Percentiles rank a stretch among this genome's conserved stretches.
These are phyloP conservation scores for Sporothrix humicola DNA, from an alignment of 2,329 filamentous ascomycete genomes.

Conservation along the genomic window DNA sequence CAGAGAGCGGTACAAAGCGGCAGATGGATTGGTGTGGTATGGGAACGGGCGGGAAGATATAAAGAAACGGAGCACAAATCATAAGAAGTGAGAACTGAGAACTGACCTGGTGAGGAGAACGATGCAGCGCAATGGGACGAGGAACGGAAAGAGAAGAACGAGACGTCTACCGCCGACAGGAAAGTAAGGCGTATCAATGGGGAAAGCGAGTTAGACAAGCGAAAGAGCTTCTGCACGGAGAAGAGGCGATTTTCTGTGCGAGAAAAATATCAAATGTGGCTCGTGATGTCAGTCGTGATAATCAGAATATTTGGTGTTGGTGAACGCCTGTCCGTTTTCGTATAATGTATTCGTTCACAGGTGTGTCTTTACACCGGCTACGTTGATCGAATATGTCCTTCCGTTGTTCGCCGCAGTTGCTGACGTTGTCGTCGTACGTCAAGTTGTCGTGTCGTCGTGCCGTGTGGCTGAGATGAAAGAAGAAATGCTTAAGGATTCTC, in stretches of 20 bases:
- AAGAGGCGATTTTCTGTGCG: neutral
- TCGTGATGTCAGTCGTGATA: neutral
- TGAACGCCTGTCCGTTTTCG: too few species aligned
- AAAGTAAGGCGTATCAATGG: neutral
- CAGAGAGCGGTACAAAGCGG: neutral
- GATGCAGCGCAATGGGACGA: neutral
- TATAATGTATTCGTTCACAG: too few species aligned
- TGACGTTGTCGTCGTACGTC: neutral
- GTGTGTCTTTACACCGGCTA: neutral
- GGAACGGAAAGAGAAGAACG: neutral
- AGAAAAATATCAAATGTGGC: neutral
- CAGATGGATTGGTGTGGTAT: slow-evolving; percentile 8
- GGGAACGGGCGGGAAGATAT: neutral
- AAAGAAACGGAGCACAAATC: slow-evolving; percentile 23
- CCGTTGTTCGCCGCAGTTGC: neutral
- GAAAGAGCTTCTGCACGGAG: neutral
- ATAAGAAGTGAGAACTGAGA: slow-evolving; percentile 18
- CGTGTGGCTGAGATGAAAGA: neutral
- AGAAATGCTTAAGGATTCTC: neutral
- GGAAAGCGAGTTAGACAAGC: neutral
- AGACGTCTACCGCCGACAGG: neutral
- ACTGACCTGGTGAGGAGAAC: slow-evolving; percentile 16
- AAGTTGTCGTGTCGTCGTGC: neutral
- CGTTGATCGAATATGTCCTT: neutral
- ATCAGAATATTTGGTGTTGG: neutral